Percentiles rank a stretch among this genome's conserved stretches.
These are phyloP conservation scores for Pittosporum tobira DNA, from an alignment of 129 eudicot genomes.

Conservation along the genomic window DNA sequence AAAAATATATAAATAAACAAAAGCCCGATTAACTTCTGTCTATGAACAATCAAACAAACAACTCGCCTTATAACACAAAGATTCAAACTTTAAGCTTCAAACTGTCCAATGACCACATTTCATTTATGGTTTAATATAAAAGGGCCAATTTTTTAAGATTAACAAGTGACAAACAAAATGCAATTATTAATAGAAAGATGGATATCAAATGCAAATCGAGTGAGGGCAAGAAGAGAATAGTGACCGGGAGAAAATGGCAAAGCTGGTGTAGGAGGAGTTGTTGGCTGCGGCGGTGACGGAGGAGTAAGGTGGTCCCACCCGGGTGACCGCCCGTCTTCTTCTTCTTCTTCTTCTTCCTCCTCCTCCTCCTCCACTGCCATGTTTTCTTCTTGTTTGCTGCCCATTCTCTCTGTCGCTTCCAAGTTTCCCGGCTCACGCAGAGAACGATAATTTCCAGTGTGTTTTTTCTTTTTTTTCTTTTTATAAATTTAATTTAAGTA, in stretches of 20 bases:
- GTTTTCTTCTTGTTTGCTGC: neutral
- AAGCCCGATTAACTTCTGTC: neutral
- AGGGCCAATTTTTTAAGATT: too few species aligned
- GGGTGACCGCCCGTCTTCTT: conserved; percentile 34
- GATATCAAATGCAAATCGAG: neutral
- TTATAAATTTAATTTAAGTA: too few species aligned
- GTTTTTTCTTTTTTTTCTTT: too few species aligned
- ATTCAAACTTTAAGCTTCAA: neutral
- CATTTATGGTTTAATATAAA: neutral
- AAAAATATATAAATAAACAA: neutral
- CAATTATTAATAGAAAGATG: too few species aligned
- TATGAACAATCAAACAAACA: neutral
- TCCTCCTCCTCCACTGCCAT: neutral
- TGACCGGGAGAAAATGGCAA: conserved; percentile 21
- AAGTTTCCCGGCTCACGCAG: too few species aligned
- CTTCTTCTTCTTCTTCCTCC: conserved; percentile 24
- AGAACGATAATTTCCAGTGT: too few species aligned
- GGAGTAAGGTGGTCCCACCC: conserved; percentile 32
- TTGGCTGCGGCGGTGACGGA: conserved; percentile 17
- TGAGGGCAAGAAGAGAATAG: neutral
- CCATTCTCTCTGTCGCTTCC: too few species aligned
- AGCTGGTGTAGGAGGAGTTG: conserved; percentile 8
- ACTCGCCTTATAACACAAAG: neutral
- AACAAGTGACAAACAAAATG: neutral
- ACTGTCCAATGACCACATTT: neutral